Evolutionary conservation across 2,329 filamentous ascomycete genomes (phyloP).

Genomic region (Aspergillus chevalieri): DNA sequence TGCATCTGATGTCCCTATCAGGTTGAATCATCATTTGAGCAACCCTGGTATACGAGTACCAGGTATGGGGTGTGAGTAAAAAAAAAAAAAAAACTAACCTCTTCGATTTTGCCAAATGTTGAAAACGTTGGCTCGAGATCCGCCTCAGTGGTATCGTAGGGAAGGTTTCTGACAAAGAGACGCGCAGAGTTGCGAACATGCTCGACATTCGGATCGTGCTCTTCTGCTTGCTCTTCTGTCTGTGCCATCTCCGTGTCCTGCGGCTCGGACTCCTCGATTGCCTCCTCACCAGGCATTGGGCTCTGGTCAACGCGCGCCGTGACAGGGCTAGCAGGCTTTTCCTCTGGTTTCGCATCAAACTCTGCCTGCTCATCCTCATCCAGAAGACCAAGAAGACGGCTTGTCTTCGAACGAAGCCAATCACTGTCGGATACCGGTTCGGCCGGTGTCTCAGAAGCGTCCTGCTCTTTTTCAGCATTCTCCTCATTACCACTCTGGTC

Average conservation of each 20-base stretch:
- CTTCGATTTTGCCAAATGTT: conserved; percentile 69
- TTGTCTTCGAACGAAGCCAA: conserved; percentile 87
- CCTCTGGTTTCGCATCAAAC: conserved; percentile 31
- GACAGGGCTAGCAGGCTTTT: conserved; percentile 10
- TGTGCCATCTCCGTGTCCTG: conserved; percentile 1
- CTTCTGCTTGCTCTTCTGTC: conserved; percentile 9
- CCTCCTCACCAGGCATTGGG: conserved; percentile 8
- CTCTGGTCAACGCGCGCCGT: conserved; percentile 8
- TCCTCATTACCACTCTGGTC: conserved; percentile 17
- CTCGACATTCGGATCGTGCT: conserved; percentile 46
- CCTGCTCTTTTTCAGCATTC: conserved; percentile 10
- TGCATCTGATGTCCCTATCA: conserved; percentile 99
- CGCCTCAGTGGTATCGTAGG: conserved; percentile 71
- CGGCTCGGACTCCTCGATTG: conserved; percentile 2
- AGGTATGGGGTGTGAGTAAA: background rate
- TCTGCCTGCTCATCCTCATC: conserved; percentile 55
- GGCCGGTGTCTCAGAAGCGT: conserved; percentile 22
- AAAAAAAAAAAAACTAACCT: conserved; percentile 59
- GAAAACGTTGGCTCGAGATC: conserved; percentile 67
- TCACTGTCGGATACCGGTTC: conserved; percentile 64
- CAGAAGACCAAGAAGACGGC: conserved; percentile 73
- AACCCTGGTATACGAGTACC: conserved; percentile 8
- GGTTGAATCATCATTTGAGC: conserved; percentile 81
- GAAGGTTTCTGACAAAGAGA: conserved; percentile 82
- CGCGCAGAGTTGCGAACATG: conserved; percentile 67